Base-by-base conservation (phyloP, 2,329 filamentous ascomycete species). In the Diaporthe helianthi region DNA sequence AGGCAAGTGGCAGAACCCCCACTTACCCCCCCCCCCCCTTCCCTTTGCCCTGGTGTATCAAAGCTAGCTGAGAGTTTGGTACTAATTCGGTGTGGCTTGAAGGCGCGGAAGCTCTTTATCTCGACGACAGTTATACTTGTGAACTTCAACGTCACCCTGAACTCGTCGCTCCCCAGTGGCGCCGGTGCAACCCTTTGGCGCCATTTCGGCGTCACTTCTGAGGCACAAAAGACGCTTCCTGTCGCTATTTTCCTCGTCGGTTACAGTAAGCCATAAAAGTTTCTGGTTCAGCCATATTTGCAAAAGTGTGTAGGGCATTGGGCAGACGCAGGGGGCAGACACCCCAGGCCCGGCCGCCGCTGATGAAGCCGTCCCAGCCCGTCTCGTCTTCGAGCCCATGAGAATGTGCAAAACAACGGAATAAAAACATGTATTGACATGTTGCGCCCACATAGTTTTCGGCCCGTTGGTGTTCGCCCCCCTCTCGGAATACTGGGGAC, bases 401-500 rank as follows among this genome's bases (percentile, higher is more conserved):
- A n/a, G n/a, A n/a, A n/a, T n/a, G n/a, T 33, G 31, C 38, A 10
- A 44, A 44, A 7, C 38, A n/a, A n/a, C n/a, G n/a, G n/a, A n/a
- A n/a, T 13, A 3, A 44, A 13, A 12, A 7, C 38, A 13, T 12
- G 10, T 44, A 10, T 13, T 26, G 26, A 4, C 26, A 12, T 22
- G 12, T 10, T 4, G n/a, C n/a, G n/a, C n/a, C n/a, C n/a, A n/a
- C 10, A 2, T 7, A 19, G 36, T 24, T 55, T 38, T 83, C 12
- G 82, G 81, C 0, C 81, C 82, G 1, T 69, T 82, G 1, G 67
- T 81, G 0, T 82, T 80, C 47, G 81, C 79, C 5, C 82, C 82
- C 0, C 71, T 83, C 2, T 82, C 79, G n/a, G 82, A 83, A 61
- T 76, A 78, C 2, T 74, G 79, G 49, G 82, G 82, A 1, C 76